Evolutionary conservation across 192 early-diverging fungal species (phyloP).

Genomic region (Powellomyces hirtus): DNA sequence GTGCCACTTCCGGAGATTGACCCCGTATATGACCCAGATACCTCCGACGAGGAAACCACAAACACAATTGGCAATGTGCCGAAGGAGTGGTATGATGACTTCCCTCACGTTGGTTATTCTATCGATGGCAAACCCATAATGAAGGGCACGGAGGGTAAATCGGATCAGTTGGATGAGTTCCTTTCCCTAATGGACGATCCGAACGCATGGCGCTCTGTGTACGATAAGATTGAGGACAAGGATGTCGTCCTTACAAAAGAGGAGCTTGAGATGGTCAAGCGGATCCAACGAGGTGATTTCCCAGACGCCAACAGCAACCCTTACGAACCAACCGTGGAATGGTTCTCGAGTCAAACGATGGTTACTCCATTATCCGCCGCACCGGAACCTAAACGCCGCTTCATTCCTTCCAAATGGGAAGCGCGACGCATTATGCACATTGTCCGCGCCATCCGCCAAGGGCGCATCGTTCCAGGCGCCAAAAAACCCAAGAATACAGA

Average conservation of each 20-base stretch:
- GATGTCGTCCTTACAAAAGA: slow-evolving; percentile 82
- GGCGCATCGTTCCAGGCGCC: slow-evolving; percentile 69
- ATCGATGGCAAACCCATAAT: slow-evolving; percentile 89
- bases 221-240: slow-evolving; percentile 76
- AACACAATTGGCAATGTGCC: slow-evolving; percentile 97
- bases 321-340: slow-evolving; percentile 90
- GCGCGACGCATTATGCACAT: slow-evolving; percentile 95
- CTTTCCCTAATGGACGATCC: slow-evolving; percentile 90
- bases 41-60: slow-evolving; percentile 82
- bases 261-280: slow-evolving; percentile 91
- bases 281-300: slow-evolving; percentile 76
- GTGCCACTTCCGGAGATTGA: slow-evolving; percentile 76
- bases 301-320: slow-evolving; percentile 86
- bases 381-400: slow-evolving; percentile 94
- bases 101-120: slow-evolving; percentile 95
- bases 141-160: slow-evolving; percentile 68
- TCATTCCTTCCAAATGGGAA: slow-evolving; percentile 93
- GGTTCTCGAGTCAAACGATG: slow-evolving; percentile 85
- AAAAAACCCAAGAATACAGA: slow-evolving; percentile 20
- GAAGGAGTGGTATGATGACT: slow-evolving; percentile 97
- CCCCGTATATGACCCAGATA: slow-evolving; percentile 88
- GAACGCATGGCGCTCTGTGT: slow-evolving; percentile 81
- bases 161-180: slow-evolving; percentile 94
- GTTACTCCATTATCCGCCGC: slow-evolving; percentile 80
- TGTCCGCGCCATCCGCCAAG: slow-evolving; percentile 90